Base-by-base conservation (phyloP, 768 basidiomycete species). In the Tephrocybe sp. region DNA sequence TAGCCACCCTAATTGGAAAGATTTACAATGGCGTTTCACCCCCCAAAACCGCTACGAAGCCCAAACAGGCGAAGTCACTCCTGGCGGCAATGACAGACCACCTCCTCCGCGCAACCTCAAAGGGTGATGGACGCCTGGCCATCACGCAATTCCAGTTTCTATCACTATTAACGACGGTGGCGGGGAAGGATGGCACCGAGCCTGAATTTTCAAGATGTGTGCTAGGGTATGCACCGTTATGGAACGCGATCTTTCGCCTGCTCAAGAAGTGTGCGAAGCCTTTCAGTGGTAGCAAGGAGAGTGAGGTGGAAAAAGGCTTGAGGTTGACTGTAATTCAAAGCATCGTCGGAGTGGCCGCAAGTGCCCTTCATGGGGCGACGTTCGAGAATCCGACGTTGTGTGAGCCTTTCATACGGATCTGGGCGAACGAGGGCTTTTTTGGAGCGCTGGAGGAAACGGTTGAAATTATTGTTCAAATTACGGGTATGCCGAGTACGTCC, bases 341-440 rank as follows among this genome's bases (percentile, higher is more conserved):
- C 15, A 20, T 43, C 6, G 39, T 43, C 3, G 49, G 45, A 2
- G 17, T 37, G 2, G n/a, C 34, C 0, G 23, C 37, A n/a, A 44
- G 33, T 40, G 18, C 25, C 1, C 25, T 56, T 12, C 54, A 44
- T n/a, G 24, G 33, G 7, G 28, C 48, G 14, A 36, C 18, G 25
- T 17, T 54, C 6, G 26, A 45, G 1, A 25, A 45, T n/a, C 26
- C 48, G 2, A 40, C 28, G 38, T 50, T 44, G 18, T 56, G 54
- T 39, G 54, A 56, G 39, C 20, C 40, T 7, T 34, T 56, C 12
- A 23, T 41, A 4, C 46, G 54, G 11, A 56, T 56, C 10, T 56
- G 54, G 50, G 50, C 41, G 1, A 56, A 51, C 25, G 54, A 56
- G 28, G 43, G 43, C 4, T 43, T 56, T 11, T 56, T 51, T 21